phyloP scores from a whole-genome alignment of 768 basidiomycete genomes.

The Suillus weaverae region DNA sequence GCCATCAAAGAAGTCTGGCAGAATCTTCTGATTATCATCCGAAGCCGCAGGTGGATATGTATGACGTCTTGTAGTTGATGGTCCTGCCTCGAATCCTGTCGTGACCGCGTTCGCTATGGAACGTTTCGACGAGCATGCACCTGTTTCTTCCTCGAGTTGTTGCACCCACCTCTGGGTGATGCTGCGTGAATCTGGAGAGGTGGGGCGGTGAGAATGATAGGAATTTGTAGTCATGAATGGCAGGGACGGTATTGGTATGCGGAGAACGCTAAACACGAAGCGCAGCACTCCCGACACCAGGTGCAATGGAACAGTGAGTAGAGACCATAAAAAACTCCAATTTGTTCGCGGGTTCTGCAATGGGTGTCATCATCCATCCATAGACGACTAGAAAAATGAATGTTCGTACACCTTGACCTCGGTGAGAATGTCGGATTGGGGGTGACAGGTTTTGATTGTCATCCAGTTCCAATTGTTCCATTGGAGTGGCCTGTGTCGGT shows the following conservation, averaged over 20 bases:
- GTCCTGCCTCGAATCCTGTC: conserved; percentile 40
- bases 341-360: conserved; percentile 18
- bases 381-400: conserved; percentile 13
- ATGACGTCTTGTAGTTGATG: conserved; percentile 43
- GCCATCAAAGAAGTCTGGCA: conserved; percentile 82
- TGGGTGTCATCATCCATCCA: conserved; percentile 11
- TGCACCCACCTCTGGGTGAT: conserved; percentile 77
- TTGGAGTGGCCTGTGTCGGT: conserved; percentile 14
- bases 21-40: conserved; percentile 43
- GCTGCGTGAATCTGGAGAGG: conserved; percentile 42
- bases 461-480: conserved; percentile 50
- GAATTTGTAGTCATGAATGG: conserved; percentile 50
- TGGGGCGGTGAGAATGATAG: conserved; percentile 40
- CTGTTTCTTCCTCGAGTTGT: conserved; percentile 83
- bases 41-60: conserved; percentile 26
- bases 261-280: conserved; percentile 65
- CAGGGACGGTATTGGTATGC: conserved; percentile 63
- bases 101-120: conserved; percentile 36
- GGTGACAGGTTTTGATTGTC: conserved; percentile 44
- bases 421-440: conserved; percentile 7
- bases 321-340: conserved; percentile 42
- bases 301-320: conserved; percentile 61
- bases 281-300: conserved; percentile 60
- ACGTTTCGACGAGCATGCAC: conserved; percentile 61
- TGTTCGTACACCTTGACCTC: conserved; percentile 20